Percentiles rank a stretch among this genome's conserved stretches.
Evolutionary conservation across 345 rosid genomes (phyloP).

Genomic region (Isatis tinctoria): DNA sequence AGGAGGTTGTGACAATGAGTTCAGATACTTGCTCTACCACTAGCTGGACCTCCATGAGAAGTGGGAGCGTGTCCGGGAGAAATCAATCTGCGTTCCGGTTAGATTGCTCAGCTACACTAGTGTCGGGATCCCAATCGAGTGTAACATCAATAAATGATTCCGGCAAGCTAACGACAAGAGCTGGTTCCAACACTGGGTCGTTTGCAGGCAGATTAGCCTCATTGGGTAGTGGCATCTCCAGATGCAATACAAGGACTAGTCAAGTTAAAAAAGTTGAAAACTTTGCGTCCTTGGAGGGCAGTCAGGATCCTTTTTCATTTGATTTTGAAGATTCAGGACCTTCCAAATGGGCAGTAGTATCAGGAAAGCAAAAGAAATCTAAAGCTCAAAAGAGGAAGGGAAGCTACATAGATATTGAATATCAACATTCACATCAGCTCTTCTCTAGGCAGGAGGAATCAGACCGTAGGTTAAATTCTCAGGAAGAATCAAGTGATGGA

Average conservation of each 20-base stretch:
- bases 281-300: slow-evolving; percentile 40
- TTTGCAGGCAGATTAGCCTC: slow-evolving; percentile 45
- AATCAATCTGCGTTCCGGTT: slow-evolving; percentile 34
- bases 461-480: slow-evolving; percentile 31
- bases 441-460: slow-evolving; percentile 44
- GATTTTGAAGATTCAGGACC: slow-evolving; percentile 70
- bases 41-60: slow-evolving; percentile 35
- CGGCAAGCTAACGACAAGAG: slow-evolving; percentile 38
- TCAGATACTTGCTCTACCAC: slow-evolving; percentile 40
- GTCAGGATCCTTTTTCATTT: slow-evolving; percentile 84
- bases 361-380: slow-evolving; percentile 45
- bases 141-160: slow-evolving; percentile 38
- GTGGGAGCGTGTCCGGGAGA: slow-evolving; percentile 34
- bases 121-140: slow-evolving; percentile 46
- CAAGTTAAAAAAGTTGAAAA: slow-evolving; percentile 29
- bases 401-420: slow-evolving; percentile 34
- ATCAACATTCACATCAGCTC: slow-evolving; percentile 34
- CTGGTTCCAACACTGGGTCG: slow-evolving; percentile 50
- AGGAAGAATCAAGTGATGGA: slow-evolving; percentile 36
- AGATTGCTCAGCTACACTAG: slow-evolving; percentile 25
- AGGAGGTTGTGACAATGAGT: slow-evolving; percentile 43
- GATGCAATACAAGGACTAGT: slow-evolving; percentile 32
- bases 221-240: slow-evolving; percentile 36
- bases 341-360: slow-evolving; percentile 66
- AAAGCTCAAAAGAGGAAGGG: slow-evolving; percentile 33